Conservation (phyloP, 2,329 filamentous ascomycete genomes). For the Chaetoscypha palmicola region DNA sequence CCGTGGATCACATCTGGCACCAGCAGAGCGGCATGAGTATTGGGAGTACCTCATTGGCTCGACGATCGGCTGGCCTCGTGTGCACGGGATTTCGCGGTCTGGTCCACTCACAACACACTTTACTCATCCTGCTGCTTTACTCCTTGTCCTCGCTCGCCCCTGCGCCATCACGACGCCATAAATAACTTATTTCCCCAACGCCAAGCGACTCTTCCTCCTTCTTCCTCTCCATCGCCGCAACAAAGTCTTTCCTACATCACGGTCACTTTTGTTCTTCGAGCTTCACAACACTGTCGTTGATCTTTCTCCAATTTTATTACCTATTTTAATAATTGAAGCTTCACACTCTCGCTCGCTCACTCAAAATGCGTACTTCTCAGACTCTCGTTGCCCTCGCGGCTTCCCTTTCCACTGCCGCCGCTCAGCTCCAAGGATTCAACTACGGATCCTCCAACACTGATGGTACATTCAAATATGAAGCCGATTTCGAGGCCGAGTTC, state of each 20-base stretch:
- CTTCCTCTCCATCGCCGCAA: slow-evolving; percentile 6
- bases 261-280: slow-evolving; percentile 8
- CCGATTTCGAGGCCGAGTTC: slow-evolving; percentile 65
- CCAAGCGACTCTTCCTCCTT: neutral
- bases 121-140: neutral
- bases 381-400: slow-evolving; percentile 24
- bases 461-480: slow-evolving; percentile 50
- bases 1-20: neutral
- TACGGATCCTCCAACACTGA: slow-evolving; percentile 60
- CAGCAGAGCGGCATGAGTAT: too few species aligned
- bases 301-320: neutral
- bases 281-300: slow-evolving; percentile 5
- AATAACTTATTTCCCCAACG: slow-evolving; percentile 7
- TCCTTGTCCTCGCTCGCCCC: neutral
- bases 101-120: neutral
- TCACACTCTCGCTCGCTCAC: neutral
- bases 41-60: too few species aligned
- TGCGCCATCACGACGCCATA: slow-evolving; percentile 1
- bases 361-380: slow-evolving; percentile 25
- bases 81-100: neutral
- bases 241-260: slow-evolving; percentile 5
- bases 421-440: slow-evolving; percentile 53
- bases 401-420: slow-evolving; percentile 30
- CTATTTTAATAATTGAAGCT: slow-evolving; percentile 2
- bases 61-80: too few species aligned